phyloP scores from a whole-genome alignment of 768 basidiomycete species.

The Hemileccinum impolitum region DNA sequence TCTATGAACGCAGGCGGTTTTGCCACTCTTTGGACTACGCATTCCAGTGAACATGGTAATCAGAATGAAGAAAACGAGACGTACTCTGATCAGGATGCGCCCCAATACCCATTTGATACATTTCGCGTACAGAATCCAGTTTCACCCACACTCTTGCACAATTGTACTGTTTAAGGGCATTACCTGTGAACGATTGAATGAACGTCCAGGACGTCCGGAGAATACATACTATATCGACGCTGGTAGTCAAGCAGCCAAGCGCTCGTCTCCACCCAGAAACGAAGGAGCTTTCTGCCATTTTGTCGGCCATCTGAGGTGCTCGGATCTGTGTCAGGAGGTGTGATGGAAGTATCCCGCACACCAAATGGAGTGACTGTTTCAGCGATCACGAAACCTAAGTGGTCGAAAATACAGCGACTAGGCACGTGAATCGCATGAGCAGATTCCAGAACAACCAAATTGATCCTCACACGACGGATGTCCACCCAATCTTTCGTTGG shows the following conservation, averaged over 20 bases:
- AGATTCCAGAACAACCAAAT: slow-evolving; percentile 1
- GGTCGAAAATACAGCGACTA: slow-evolving; percentile 42
- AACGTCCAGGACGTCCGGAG: slow-evolving; percentile 6
- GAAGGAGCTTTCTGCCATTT: slow-evolving; percentile 59
- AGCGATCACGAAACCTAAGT: slow-evolving; percentile 36
- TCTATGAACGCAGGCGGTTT: slow-evolving; percentile 42
- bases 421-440: slow-evolving; percentile 8
- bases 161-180: slow-evolving; percentile 42
- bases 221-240: slow-evolving; percentile 40
- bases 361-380: slow-evolving; percentile 16
- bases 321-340: slow-evolving; percentile 54
- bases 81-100: slow-evolving; percentile 77
- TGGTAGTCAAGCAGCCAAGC: slow-evolving; percentile 65
- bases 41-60: slow-evolving; percentile 3
- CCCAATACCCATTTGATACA: slow-evolving; percentile 70
- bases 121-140: slow-evolving; percentile 59
- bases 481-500: slow-evolving; percentile 67
- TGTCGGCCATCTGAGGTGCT: slow-evolving; percentile 43
- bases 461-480: slow-evolving; percentile 47
- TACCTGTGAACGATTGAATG: slow-evolving; percentile 33
- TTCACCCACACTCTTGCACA: slow-evolving; percentile 46
- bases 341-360: slow-evolving; percentile 44
- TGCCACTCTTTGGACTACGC: slow-evolving; percentile 52
- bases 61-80: slow-evolving; percentile 14
- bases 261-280: slow-evolving; percentile 76